Conservation (phyloP, 805 yeast species). For the Starmerella khaoyaiensis region DNA sequence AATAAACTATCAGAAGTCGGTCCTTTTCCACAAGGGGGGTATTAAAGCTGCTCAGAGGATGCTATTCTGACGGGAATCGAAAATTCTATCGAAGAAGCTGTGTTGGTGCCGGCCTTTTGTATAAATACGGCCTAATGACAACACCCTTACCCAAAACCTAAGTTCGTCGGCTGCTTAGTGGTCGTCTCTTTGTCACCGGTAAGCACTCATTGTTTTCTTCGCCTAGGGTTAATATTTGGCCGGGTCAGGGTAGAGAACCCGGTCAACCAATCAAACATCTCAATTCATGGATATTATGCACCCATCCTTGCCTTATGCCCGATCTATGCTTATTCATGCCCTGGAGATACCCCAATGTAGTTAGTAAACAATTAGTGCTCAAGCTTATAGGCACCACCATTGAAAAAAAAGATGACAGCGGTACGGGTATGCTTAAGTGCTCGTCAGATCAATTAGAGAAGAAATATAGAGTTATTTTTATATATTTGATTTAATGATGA, state of each 20-base stretch:
- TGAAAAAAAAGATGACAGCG: no score
- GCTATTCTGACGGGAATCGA: neutral
- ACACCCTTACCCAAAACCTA: slow-evolving; percentile 7
- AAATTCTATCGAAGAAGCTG: slow-evolving; percentile 1
- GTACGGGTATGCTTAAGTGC: no score
- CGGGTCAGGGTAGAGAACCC: neutral
- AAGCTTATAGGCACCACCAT: no score
- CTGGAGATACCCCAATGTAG: no score
- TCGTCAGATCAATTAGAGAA: no score
- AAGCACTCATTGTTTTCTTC: slow-evolving; percentile 8
- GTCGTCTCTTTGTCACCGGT: slow-evolving; percentile 6
- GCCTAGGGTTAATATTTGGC: neutral
- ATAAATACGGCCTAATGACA: slow-evolving; percentile 4
- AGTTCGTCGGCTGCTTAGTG: slow-evolving; percentile 11
- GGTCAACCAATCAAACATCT: neutral
- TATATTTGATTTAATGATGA: no score
- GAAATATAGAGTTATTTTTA: no score
- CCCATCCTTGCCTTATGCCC: no score
- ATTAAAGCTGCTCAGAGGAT: neutral
- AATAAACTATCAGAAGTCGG: neutral
- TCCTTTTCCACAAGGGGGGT: neutral
- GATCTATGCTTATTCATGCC: no score
- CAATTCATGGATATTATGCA: neutral
- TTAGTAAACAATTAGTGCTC: no score
- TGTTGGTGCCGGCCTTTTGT: neutral